Evolutionary conservation across 2,329 filamentous ascomycete species (phyloP), one percentile per base, ranked within the genome.

Genomic region (Helotiales sp.): DNA sequence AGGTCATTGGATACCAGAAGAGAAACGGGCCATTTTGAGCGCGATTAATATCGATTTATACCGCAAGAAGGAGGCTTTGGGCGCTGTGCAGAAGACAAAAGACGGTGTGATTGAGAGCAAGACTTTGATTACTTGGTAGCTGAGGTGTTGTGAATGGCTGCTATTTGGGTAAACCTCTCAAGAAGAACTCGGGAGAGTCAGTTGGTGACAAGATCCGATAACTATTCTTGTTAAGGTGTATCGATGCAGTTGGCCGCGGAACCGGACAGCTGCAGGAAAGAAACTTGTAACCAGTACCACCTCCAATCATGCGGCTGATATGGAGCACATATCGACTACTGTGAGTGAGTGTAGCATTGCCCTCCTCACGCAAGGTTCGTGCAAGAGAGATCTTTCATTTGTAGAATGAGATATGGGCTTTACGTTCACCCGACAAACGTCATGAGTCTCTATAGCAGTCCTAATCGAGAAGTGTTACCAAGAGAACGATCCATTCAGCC

Each of bases 21-120:
- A 69, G 37, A 71, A 63, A 24, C 61, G 69, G 37, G 63, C 52
- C 6, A 40, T 69, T 28, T 32, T 71, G 57, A 69, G 54, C 49
- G 60, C 34, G 17, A 50, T 65, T n/a, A 63, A 69, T 43, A 58
- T 68, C 8, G 69, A 69, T 49, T 55, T 69, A n/a, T 62, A 59
- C 47, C 20, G 65, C 7, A 63, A 34, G 60, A 69, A 52, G 22
- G 55, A 43, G 17, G 57, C 52, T 11, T 20, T 70, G 22, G 57
- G 60, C 13, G 65, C 60, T 47, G 55, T 61, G 22, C 68, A 68
- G 49, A 67, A 57, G 32, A 58, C 58, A n/a, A 65, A 63, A 30
- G 54, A 54, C 2, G 58, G 50, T 10, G 10, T 20, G 13, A 28
- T 65, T 32, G 45, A 63, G 43, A 61, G 58, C n/a, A 59, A 65